Conservation (phyloP, 2,329 filamentous ascomycete species). For the Domatiomyces globalis region DNA sequence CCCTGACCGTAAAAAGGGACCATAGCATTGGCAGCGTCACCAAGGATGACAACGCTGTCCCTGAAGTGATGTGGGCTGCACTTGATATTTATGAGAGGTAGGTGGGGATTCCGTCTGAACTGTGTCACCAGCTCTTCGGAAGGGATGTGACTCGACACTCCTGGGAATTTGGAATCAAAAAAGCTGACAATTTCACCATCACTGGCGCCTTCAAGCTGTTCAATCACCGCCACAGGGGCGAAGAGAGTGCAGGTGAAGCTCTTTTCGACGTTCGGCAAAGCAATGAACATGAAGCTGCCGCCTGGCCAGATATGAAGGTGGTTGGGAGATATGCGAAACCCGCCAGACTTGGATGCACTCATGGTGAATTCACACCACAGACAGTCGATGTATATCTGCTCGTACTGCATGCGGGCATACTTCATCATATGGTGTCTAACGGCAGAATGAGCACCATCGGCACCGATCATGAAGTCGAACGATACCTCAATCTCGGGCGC, state of each 20-base stretch:
- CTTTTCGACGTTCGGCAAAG: constrained; percentile 75
- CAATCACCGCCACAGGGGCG: constrained; percentile 57
- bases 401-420: constrained; percentile 74
- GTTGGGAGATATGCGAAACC: constrained; percentile 73
- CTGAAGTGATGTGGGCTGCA: constrained; percentile 75
- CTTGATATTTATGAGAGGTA: constrained; percentile 87
- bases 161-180: constrained; percentile 75
- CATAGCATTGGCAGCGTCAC: constrained; percentile 94
- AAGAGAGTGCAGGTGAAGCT: constrained; percentile 95
- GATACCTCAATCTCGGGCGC: constrained; percentile 59
- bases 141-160: constrained; percentile 50
- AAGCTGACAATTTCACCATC: constrained; percentile 46
- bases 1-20: constrained; percentile 97
- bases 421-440: constrained; percentile 94
- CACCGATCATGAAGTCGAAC: constrained; percentile 91
- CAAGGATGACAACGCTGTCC: constrained; percentile 67
- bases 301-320: constrained; percentile 97
- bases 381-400: constrained; percentile 90
- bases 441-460: constrained; percentile 87
- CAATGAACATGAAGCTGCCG: constrained; percentile 94
- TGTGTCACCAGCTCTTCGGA: constrained; percentile 55
- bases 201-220: constrained; percentile 49
- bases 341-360: constrained; percentile 32
- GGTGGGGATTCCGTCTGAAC: constrained; percentile 70
- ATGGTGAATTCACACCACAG: constrained; percentile 96